Evolutionary conservation across 192 early-diverging fungal genomes (phyloP), one percentile per base, ranked within the genome.

Genomic region (Podila minutissima): DNA sequence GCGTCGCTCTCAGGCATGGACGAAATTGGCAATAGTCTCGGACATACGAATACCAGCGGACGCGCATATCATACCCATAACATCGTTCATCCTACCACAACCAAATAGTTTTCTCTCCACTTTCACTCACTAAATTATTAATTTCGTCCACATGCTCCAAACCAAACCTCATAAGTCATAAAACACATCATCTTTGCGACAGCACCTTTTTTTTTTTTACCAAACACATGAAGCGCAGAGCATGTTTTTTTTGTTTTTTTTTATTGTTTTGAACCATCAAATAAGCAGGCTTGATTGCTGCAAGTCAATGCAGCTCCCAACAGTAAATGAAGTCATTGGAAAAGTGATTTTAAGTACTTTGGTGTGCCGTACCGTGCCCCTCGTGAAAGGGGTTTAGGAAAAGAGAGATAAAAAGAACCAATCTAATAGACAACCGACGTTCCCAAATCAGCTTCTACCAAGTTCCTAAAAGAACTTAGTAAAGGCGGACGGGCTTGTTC

Each of bases 401-500:
- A 33, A 59, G 37, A 9, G 32, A 57, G 66, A 58, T 50, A 37
- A 67, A 28, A 55, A 57, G 66, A 48, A 67, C 66, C 66, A 67
- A 57, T 41, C 49, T 50, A 67, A 57, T 31, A 67, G 37, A 62
- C 61, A 62, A 32, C 61, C 61, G 61, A 62, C 49, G 5, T 37
- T 41, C 49, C 29, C 64, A 15, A 51, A 64, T 64, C 53, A 64
- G 28, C 51, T 58, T 60, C 46, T 32, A 49, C 33, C 12, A 57
- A 65, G 32, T n/a, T 5, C 37, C 0, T 1, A 59, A 7, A 62
- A 53, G 9, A 38, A 31, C 46, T 92, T 92, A 96, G 92, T 93
- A 95, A 67, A 96, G 87, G 76, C 93, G 95, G 78, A 93, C 83
- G 71, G 95, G 94, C 88, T 95, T 96, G 89, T 96, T 96, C 97